Evolutionary conservation across 2,329 filamentous ascomycete genomes (phyloP).

Genomic region (Colletotrichum australisinense): DNA sequence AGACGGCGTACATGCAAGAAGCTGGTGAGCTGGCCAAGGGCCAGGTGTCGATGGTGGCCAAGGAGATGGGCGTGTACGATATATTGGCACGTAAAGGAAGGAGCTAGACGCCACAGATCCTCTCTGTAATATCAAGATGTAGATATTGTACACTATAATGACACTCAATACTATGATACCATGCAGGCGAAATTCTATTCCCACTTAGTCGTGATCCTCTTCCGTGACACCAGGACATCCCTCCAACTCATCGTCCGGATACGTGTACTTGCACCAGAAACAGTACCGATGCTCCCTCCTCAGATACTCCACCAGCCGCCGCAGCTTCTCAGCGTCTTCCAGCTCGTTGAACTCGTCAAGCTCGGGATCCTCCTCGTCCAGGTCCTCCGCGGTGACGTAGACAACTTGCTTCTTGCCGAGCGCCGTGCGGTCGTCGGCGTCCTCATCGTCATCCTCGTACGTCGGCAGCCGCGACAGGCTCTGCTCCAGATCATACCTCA

Average conservation of each 20-base stretch:
- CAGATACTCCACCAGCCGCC: constrained; percentile 74
- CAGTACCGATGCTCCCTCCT: constrained; percentile 83
- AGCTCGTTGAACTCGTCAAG: constrained; percentile 83
- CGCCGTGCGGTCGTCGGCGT: constrained; percentile 77
- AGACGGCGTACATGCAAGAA: constrained; percentile 50
- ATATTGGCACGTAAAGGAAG: constrained; percentile 14
- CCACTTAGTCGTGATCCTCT: constrained; percentile 75
- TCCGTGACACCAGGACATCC: constrained; percentile 90
- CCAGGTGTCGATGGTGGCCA: constrained; percentile 47
- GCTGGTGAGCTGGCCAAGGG: constrained; percentile 37
- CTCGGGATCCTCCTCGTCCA: constrained; percentile 84
- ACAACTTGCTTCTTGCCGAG: constrained; percentile 67
- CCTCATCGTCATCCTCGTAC: constrained; percentile 75
- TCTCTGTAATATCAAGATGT: constrained; percentile 20
- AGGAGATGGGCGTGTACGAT: constrained; percentile 57
- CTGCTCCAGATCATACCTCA: constrained; percentile 74
- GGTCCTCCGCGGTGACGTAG: constrained; percentile 72
- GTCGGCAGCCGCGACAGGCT: constrained; percentile 72
- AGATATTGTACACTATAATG: constrained; percentile 28
- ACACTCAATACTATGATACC: constrained; percentile 9
- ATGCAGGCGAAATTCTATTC: not conserved
- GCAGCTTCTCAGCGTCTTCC: constrained; percentile 73
- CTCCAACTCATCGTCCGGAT: constrained; percentile 80
- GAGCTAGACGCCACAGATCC: constrained; percentile 7
- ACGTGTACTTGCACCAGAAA: constrained; percentile 94